A percentile compares a stretch with the other conserved stretches of the same genome.
These are phyloP conservation scores for Fusarium mangiferae DNA, from an alignment of 2,329 filamentous ascomycete genomes.

Conservation along the genomic window DNA sequence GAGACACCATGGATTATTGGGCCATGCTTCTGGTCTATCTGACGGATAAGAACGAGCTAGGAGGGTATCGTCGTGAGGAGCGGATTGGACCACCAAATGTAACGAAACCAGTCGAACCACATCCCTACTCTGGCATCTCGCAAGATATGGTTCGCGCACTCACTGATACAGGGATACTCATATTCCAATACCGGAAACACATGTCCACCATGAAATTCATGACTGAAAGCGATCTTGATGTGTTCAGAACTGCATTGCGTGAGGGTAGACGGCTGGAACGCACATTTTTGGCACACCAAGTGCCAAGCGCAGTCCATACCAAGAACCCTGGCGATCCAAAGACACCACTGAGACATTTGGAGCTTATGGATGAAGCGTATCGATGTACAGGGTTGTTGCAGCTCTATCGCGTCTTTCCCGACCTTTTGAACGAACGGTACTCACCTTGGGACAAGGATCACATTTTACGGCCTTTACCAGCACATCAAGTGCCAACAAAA, in stretches of 20 bases:
- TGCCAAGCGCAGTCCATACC: background rate
- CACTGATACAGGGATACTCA: background rate
- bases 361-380: constrained; percentile 7
- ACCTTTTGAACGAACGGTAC: background rate
- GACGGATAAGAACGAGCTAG: background rate
- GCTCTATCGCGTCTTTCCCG: constrained; percentile 2
- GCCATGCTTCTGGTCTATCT: constrained; percentile 3
- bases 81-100: background rate
- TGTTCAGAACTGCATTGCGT: background rate
- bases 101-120: background rate
- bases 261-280: background rate
- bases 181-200: background rate
- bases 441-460: background rate
- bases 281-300: background rate
- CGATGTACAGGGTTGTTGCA: background rate
- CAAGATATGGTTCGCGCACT: background rate
- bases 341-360: background rate
- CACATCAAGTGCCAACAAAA: background rate
- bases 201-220: constrained; percentile 2
- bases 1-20: constrained; percentile 8
- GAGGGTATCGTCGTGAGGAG: background rate
- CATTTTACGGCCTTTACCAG: background rate
- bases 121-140: background rate
- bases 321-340: background rate
- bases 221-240: background rate